Conservation (phyloP, 1,139 yeast species). For the Petasospora rhodanensis region DNA sequence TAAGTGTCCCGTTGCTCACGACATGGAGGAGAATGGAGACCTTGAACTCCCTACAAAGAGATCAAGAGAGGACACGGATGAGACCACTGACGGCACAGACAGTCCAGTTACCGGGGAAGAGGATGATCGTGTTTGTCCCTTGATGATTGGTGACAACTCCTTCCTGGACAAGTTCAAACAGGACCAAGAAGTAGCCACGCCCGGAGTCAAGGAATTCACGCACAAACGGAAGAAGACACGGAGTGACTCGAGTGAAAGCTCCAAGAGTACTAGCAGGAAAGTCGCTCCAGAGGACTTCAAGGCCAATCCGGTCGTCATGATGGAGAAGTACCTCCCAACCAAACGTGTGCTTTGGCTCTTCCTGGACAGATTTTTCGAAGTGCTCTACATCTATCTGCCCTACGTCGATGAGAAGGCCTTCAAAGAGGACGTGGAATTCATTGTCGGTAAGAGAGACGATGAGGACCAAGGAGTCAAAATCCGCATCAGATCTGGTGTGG, state of each 20-base stretch:
- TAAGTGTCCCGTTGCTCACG: conserved; percentile 25
- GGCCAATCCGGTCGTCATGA: conserved; percentile 29
- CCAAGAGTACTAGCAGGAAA: conserved; percentile 4
- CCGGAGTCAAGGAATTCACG: background rate
- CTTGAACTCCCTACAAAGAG: too few species aligned
- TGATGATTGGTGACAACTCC: conserved; percentile 36
- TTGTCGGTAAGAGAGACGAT: conserved; percentile 30
- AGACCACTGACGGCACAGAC: conserved; percentile 1
- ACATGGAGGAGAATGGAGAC: conserved; percentile 8
- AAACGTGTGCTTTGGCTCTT: conserved; percentile 34
- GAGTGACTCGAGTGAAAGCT: conserved; percentile 14
- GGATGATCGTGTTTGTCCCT: conserved; percentile 35
- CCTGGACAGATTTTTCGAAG: conserved; percentile 36
- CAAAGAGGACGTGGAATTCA: conserved; percentile 27
- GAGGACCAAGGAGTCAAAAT: conserved; percentile 28
- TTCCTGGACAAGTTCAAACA: conserved; percentile 10
- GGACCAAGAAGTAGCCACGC: background rate
- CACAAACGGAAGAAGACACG: conserved; percentile 15
- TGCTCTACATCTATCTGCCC: conserved; percentile 37
- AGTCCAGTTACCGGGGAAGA: conserved; percentile 15
- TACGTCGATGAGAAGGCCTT: conserved; percentile 36
- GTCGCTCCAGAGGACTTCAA: conserved; percentile 18
- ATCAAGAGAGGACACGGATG: conserved; percentile 1
- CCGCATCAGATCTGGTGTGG: conserved; percentile 20
- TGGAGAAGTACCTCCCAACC: conserved; percentile 37